Conservation (phyloP, 768 basidiomycete genomes). For the Tylopilus cervinicoccineus region DNA sequence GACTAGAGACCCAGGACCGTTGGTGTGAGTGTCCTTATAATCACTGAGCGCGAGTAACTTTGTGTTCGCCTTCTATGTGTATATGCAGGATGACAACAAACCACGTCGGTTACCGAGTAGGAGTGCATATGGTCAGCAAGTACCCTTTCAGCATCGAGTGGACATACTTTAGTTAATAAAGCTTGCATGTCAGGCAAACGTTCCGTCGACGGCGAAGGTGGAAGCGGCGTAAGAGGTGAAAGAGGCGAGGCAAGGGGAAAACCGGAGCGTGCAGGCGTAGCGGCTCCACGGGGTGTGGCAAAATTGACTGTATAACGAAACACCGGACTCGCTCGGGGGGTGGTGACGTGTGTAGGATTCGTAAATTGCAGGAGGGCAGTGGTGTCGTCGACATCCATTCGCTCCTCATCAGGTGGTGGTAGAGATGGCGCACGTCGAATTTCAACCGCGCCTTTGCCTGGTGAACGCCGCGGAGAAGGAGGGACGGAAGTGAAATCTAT, state of each 20-base stretch:
- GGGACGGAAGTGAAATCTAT: constrained; percentile 22
- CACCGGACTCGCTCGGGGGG: constrained; percentile 7
- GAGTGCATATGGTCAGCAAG: not conserved
- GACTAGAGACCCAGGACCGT: not conserved
- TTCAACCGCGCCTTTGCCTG: constrained; percentile 17
- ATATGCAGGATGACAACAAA: not conserved
- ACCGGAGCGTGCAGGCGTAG: not conserved
- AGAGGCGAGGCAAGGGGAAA: constrained; percentile 20
- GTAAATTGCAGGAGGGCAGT: constrained; percentile 22
- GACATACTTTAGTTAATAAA: constrained; percentile 19
- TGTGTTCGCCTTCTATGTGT: constrained; percentile 1
- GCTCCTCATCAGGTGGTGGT: constrained; percentile 17
- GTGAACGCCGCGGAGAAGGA: constrained; percentile 27
- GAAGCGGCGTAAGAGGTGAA: constrained; percentile 50
- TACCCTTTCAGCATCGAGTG: not conserved
- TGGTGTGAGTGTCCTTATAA: not conserved
- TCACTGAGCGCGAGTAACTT: not conserved
- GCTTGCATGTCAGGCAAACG: constrained; percentile 6
- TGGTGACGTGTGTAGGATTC: constrained; percentile 7
- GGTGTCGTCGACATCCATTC: constrained; percentile 20
- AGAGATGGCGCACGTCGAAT: constrained; percentile 25
- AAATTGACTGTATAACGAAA: constrained; percentile 27
- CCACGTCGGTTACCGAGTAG: not conserved
- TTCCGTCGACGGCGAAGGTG: constrained; percentile 39
- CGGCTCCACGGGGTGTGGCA: constrained; percentile 22